phyloP scores from a whole-genome alignment of 345 rosid species.

The Lenwebbia sp. region DNA sequence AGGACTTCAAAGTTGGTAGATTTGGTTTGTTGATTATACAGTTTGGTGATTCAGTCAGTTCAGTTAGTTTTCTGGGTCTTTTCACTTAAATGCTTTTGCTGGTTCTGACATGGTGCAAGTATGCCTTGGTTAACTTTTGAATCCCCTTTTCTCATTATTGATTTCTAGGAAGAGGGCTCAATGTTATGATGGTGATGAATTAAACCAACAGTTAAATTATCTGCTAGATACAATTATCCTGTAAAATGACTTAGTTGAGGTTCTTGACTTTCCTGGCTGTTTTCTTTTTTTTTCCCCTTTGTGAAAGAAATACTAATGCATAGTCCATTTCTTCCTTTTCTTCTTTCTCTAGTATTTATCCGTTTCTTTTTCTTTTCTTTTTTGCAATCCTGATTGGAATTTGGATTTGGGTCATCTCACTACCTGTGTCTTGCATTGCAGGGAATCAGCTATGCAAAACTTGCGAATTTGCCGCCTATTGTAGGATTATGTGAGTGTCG shows the following conservation, averaged over 20 bases:
- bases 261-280: not conserved
- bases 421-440: slow-evolving; percentile 17
- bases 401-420: not conserved
- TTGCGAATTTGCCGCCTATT: slow-evolving; percentile 91
- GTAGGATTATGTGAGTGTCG: slow-evolving; percentile 71
- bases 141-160: not conserved
- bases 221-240: not conserved
- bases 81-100: not conserved
- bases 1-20: not conserved
- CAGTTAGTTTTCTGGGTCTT: not conserved
- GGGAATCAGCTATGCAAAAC: slow-evolving; percentile 99
- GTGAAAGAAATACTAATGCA: not conserved
- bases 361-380: not conserved
- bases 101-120: not conserved
- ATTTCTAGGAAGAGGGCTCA: not conserved
- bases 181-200: not conserved
- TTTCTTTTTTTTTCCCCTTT: not conserved
- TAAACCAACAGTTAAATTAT: not conserved
- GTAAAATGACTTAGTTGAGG: not conserved
- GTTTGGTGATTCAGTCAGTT: not conserved
- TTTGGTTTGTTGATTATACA: not conserved
- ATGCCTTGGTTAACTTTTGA: not conserved
- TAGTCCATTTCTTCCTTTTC: not conserved
- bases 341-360: not conserved
- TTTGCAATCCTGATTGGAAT: not conserved